Base-by-base conservation (phyloP, 2,329 filamentous ascomycete species). In the Beauveria caledonica region DNA sequence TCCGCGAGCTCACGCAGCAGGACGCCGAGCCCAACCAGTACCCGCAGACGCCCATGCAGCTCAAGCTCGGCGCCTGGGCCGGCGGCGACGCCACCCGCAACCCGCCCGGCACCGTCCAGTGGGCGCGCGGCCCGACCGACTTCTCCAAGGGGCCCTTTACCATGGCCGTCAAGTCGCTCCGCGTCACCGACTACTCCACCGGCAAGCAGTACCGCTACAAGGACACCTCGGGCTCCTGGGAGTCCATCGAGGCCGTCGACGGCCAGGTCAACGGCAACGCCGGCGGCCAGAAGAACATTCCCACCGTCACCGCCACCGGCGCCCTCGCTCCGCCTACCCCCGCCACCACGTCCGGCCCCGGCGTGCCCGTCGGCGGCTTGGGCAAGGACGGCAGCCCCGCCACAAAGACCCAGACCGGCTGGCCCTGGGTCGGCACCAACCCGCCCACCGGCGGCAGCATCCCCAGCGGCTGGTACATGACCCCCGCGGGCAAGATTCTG, bases 1-100 rank as follows among this genome's bases (percentile, higher is more conserved):
- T 97, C 53, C 87, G 94, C 62, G 88, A 89, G 11, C 80, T 97
- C 62, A 86, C 81, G 51, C 83, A 85, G 45, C 79, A 76, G 54
- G 86, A 89, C 57, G 89, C 92, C 62, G 83, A 87, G 63, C 70
- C 78, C 60, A 80, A 80, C 64, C 89, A 96, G 74, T 99, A 95
- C 71, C 94, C 94, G 8, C 94, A 99, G 76, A 92, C 92, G 1
- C 94, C 94, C 4, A 96, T 96, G 91, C 88, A 92, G 75, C 77
- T 97, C 76, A 95, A 93, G 75, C 86, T 97, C 67, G 94, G 94
- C 63, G 79, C 88, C 60, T 99, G 94, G 94, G 86, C 90, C 58
- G 94, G 92, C 69, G 94, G 94, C 66, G 94, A 97, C 73, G 75
- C 90, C 0, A 80, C 79, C 67, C 64, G 64, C 64, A 97, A 97